phyloP scores from a whole-genome alignment of 2,329 filamentous ascomycete species.

The Verticillium klebahnii region DNA sequence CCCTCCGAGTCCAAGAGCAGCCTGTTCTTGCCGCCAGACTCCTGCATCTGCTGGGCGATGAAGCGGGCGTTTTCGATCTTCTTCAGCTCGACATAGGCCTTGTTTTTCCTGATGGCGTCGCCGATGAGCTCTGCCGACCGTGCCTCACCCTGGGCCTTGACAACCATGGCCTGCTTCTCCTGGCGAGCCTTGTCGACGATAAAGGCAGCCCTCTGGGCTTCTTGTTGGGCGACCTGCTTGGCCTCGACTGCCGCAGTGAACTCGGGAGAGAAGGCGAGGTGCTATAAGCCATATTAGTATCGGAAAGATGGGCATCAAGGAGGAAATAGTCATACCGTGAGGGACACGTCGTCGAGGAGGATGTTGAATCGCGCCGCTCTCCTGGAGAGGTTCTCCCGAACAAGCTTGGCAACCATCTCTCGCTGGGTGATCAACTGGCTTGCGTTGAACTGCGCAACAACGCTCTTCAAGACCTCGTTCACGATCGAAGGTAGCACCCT shows the following conservation, averaged over 20 bases:
- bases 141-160: conserved; percentile 97
- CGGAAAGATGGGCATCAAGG: too few relatives aligned
- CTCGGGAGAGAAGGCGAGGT: conserved; percentile 68
- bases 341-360: conserved; percentile 90
- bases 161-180: conserved; percentile 98
- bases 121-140: conserved; percentile 96
- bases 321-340: conserved; percentile 62
- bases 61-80: conserved; percentile 94
- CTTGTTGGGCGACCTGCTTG: conserved; percentile 78
- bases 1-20: conserved; percentile 89
- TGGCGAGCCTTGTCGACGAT: conserved; percentile 98
- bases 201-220: conserved; percentile 95
- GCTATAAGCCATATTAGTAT: conserved; percentile 36
- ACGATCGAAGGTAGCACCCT: conserved; percentile 94
- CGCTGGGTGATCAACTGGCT: conserved; percentile 97
- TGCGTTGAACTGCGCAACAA: conserved; percentile 98
- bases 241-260: conserved; percentile 70
- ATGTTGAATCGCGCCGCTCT: conserved; percentile 97
- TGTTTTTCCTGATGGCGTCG: conserved; percentile 99
- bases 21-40: conserved; percentile 83
- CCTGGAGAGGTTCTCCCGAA: conserved; percentile 87
- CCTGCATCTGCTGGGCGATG: conserved; percentile 85
- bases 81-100: conserved; percentile 92
- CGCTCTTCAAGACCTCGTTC: conserved; percentile 97
- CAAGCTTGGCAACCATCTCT: conserved; percentile 89